Percentiles rank a stretch among this genome's conserved stretches.
Conservation (phyloP, 352 stramenopile genomes). For the Globisporangium iwayamae region DNA sequence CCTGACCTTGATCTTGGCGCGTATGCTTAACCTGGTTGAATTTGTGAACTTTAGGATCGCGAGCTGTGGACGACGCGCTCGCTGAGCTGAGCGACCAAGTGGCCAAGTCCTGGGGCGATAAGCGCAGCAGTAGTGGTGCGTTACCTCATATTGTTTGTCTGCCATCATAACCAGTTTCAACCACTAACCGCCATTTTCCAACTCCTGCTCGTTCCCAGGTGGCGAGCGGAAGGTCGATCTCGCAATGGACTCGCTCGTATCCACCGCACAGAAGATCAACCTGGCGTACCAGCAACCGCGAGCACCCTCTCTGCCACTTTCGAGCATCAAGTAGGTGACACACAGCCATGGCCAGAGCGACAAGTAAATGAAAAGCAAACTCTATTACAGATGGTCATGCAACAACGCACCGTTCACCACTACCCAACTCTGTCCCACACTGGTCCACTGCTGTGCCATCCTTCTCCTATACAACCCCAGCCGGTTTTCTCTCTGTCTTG, state of each 20-base stretch:
- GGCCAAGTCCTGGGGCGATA: conserved; percentile 30
- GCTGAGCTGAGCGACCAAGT: conserved; percentile 57
- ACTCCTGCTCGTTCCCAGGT: not conserved
- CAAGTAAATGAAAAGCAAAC: conserved; percentile 18
- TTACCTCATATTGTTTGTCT: not conserved
- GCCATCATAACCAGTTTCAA: not conserved
- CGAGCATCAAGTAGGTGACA: not conserved
- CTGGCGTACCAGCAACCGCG: conserved; percentile 34
- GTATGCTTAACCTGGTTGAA: not conserved
- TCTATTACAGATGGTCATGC: conserved; percentile 18
- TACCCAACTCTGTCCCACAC: not conserved
- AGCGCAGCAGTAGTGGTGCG: conserved; percentile 17
- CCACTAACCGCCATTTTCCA: not conserved
- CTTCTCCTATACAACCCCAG: not conserved
- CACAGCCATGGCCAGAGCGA: not conserved
- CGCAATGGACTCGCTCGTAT: conserved; percentile 56
- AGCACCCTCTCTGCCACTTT: not conserved
- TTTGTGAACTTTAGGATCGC: conserved; percentile 18
- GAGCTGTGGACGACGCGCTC: conserved; percentile 56
- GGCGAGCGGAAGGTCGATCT: conserved; percentile 41
- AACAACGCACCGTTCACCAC: not conserved
- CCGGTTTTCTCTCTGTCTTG: not conserved
- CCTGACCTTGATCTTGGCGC: not conserved
- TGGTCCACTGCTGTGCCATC: not conserved
- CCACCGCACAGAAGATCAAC: conserved; percentile 56